A percentile compares a stretch with the other conserved stretches of the same genome.
These are phyloP conservation scores for Trifolium fragiferum DNA, from an alignment of 306 rosid genomes.

Conservation along the genomic window DNA sequence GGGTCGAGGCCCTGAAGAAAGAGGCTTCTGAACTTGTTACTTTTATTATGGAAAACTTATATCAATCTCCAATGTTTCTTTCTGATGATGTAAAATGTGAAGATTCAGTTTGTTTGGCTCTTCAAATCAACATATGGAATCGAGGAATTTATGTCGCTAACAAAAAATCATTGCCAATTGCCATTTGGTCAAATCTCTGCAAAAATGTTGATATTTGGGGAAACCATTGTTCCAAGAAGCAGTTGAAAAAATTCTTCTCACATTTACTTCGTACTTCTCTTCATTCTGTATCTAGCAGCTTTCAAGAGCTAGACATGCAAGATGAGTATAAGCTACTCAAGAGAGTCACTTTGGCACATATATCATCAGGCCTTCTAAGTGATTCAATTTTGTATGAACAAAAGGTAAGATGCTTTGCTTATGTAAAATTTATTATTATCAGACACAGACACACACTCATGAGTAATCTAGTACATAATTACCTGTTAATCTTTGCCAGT, in stretches of 20 bases:
- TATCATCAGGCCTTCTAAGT: slow-evolving; percentile 69
- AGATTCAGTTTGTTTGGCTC: slow-evolving; percentile 46
- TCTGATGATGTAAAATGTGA: slow-evolving; percentile 44
- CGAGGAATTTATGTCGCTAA: slow-evolving; percentile 52
- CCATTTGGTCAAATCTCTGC: slow-evolving; percentile 84
- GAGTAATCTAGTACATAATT: slow-evolving; percentile 19
- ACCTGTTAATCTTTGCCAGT: neutral
- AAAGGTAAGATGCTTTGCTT: slow-evolving; percentile 58
- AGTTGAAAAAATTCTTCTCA: slow-evolving; percentile 66
- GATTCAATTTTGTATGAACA: slow-evolving; percentile 73
- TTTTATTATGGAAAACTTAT: slow-evolving; percentile 71
- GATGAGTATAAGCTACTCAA: slow-evolving; percentile 50
- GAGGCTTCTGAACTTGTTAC: slow-evolving; percentile 76
- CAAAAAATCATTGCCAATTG: slow-evolving; percentile 67
- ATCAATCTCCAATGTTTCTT: slow-evolving; percentile 48
- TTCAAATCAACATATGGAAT: slow-evolving; percentile 60
- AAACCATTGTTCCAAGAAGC: slow-evolving; percentile 71
- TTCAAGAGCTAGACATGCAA: slow-evolving; percentile 41
- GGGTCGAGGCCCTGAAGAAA: slow-evolving; percentile 60
- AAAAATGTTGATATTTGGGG: slow-evolving; percentile 84
- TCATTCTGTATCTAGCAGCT: slow-evolving; percentile 49
- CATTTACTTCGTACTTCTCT: slow-evolving; percentile 63
- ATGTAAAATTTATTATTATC: neutral
- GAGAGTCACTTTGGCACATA: slow-evolving; percentile 61
- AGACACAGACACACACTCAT: neutral